Conservation (phyloP, 495 filamentous ascomycete genomes). For the Aspergillus cristatus region DNA sequence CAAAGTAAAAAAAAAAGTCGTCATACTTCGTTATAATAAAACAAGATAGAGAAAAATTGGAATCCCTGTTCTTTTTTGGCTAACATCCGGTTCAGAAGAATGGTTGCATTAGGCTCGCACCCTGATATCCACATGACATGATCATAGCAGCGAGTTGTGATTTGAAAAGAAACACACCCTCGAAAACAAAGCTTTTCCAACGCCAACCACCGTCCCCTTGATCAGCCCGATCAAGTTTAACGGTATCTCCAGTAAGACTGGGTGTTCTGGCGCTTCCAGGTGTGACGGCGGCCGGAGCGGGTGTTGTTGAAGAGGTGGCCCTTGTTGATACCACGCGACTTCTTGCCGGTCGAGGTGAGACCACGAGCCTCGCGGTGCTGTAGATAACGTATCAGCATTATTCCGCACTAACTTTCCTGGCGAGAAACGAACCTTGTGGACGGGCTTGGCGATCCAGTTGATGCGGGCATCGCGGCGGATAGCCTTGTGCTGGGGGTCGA, state of each 20-base stretch:
- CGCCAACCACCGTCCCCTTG: slow-evolving; percentile 28
- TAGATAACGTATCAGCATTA: too few relatives aligned
- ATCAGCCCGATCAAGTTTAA: slow-evolving; percentile 30
- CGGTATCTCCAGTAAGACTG: slow-evolving; percentile 86
- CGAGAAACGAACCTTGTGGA: slow-evolving; percentile 79
- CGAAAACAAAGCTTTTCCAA: slow-evolving; percentile 16
- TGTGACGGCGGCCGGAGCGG: slow-evolving; percentile 87
- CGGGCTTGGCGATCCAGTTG: slow-evolving; percentile 99
- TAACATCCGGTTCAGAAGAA: slow-evolving; percentile 34
- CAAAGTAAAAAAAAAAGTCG: slow-evolving; percentile 21
- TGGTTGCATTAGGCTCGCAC: slow-evolving; percentile 34
- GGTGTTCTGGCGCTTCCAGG: slow-evolving; percentile 99
- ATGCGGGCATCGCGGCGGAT: slow-evolving; percentile 98
- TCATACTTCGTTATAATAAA: slow-evolving; percentile 37
- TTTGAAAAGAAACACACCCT: slow-evolving; percentile 32
- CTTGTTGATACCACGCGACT: slow-evolving; percentile 96
- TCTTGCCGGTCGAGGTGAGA: slow-evolving; percentile 97
- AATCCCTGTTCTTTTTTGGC: slow-evolving; percentile 26
- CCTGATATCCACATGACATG: slow-evolving; percentile 20
- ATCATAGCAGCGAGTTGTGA: slow-evolving; percentile 26
- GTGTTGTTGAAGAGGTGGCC: slow-evolving; percentile 99
- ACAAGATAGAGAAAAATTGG: slow-evolving; percentile 21
- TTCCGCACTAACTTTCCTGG: too few relatives aligned
- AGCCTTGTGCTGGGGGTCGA: slow-evolving; percentile 99
- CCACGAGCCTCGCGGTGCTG: slow-evolving; percentile 93